These are phyloP conservation scores for Dictyophora rubrovolvata DNA, from an alignment of 768 basidiomycete genomes.

Conservation along the genomic window DNA sequence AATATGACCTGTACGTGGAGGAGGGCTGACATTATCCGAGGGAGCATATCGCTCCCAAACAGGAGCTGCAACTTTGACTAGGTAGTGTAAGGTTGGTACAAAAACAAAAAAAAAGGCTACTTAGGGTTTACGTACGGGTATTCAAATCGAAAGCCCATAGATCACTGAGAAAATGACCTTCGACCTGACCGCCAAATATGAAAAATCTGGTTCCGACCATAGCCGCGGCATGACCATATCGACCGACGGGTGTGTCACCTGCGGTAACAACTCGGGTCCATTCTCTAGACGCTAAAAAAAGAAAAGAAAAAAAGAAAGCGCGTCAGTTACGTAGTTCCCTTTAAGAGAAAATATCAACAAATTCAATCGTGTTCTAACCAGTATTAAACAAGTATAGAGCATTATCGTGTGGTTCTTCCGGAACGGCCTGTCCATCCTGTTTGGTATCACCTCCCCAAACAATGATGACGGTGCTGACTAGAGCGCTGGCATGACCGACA, in stretches of 20 bases:
- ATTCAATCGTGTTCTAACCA: slow-evolving; percentile 42
- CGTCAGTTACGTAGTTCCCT: not conserved
- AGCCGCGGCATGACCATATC: slow-evolving; percentile 93
- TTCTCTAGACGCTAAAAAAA: slow-evolving; percentile 49
- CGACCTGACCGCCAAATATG: slow-evolving; percentile 93
- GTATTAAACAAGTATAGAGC: slow-evolving; percentile 89
- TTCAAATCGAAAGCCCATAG: slow-evolving; percentile 95
- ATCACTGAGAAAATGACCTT: slow-evolving; percentile 90
- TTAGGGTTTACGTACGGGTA: slow-evolving; percentile 52
- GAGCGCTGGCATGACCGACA: slow-evolving; percentile 94
- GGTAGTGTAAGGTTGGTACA: not conserved
- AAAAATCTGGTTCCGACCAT: slow-evolving; percentile 90
- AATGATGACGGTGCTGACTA: slow-evolving; percentile 91
- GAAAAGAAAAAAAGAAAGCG: not conserved
- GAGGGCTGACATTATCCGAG: slow-evolving; percentile 48
- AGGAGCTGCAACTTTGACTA: slow-evolving; percentile 71
- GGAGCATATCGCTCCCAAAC: slow-evolving; percentile 70
- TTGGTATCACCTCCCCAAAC: slow-evolving; percentile 99
- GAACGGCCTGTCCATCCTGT: slow-evolving; percentile 50
- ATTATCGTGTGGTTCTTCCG: slow-evolving; percentile 78
- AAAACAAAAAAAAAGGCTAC: not conserved
- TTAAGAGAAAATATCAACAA: not conserved
- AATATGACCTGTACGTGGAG: slow-evolving; percentile 86
- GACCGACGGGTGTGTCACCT: slow-evolving; percentile 70
- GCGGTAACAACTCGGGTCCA: slow-evolving; percentile 84